These are phyloP conservation scores for Lunularia cruciata DNA, from an alignment of 225 moss, liverwort and hornwort species.

Conservation along the genomic window DNA sequence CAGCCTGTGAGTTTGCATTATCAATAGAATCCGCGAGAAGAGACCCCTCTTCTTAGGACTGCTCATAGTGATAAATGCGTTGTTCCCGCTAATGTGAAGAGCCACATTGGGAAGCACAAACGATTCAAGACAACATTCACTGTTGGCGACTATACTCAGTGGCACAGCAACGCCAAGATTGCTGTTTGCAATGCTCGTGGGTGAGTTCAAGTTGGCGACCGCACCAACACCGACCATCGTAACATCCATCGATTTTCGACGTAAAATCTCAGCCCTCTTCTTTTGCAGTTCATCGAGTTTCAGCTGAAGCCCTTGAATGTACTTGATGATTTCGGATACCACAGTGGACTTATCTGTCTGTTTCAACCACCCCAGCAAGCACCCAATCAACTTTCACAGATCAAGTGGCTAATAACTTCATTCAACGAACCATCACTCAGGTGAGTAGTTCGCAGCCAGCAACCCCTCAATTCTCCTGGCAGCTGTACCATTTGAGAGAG, in stretches of 20 bases:
- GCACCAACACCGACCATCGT: slow-evolving; percentile 29
- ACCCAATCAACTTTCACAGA: background rate
- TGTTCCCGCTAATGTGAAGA: slow-evolving; percentile 89
- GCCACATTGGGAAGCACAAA: slow-evolving; percentile 88
- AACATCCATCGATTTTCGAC: slow-evolving; percentile 50
- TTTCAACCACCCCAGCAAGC: slow-evolving; percentile 3
- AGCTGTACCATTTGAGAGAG: too few relatives aligned
- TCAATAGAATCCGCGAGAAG: slow-evolving; percentile 66
- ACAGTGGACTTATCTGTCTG: slow-evolving; percentile 97
- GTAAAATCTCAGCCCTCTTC: slow-evolving; percentile 50
- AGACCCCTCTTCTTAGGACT: slow-evolving; percentile 78
- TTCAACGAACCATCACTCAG: too few relatives aligned
- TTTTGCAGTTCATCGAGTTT: slow-evolving; percentile 73
- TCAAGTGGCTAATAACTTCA: background rate
- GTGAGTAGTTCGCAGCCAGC: too few relatives aligned
- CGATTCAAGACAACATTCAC: slow-evolving; percentile 81
- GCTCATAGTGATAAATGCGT: slow-evolving; percentile 92
- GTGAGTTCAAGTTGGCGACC: slow-evolving; percentile 31
- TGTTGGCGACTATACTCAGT: slow-evolving; percentile 14
- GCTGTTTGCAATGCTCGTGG: slow-evolving; percentile 19
- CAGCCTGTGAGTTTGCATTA: slow-evolving; percentile 75
- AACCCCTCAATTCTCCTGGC: too few relatives aligned
- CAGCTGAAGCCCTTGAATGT: slow-evolving; percentile 78
- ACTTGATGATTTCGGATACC: slow-evolving; percentile 91
- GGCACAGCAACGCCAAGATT: slow-evolving; percentile 23